Evolutionary conservation across 2,329 filamentous ascomycete species (phyloP).

Genomic region (Xylariomycetidae sp.): DNA sequence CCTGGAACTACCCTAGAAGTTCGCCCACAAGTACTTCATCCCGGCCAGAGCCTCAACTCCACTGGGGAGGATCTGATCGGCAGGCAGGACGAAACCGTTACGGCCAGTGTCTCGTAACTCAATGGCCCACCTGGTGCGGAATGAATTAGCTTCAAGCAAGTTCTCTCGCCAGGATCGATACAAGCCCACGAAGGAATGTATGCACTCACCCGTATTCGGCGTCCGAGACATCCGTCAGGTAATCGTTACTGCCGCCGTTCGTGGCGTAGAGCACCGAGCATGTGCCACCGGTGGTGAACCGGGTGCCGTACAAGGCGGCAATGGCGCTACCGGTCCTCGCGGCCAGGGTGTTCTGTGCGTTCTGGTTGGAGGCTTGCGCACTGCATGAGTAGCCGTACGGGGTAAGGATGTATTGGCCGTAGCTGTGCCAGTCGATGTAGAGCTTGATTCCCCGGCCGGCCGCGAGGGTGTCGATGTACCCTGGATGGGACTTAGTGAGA

Average conservation of each 20-base stretch:
- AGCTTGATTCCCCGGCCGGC: slow-evolving; percentile 21
- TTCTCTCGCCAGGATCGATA: too few species aligned
- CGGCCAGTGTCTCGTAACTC: slow-evolving; percentile 26
- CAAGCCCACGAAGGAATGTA: too few species aligned
- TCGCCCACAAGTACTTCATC: slow-evolving; percentile 23
- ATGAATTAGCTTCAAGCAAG: too few species aligned
- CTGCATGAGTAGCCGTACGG: slow-evolving; percentile 25
- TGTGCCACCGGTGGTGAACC: slow-evolving; percentile 32
- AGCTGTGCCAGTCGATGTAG: slow-evolving; percentile 26
- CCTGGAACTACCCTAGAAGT: slow-evolving; percentile 13
- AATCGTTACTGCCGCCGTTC: slow-evolving; percentile 23
- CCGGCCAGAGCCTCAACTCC: slow-evolving; percentile 26
- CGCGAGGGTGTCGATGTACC: slow-evolving; percentile 41
- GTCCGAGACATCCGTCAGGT: slow-evolving; percentile 23
- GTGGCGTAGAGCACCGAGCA: slow-evolving; percentile 33
- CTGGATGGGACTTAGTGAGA: slow-evolving; percentile 27
- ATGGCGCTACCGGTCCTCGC: slow-evolving; percentile 16
- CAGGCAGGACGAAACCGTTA: slow-evolving; percentile 24
- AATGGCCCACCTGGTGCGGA: slow-evolving; percentile 25
- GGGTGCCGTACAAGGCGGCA: slow-evolving; percentile 18
- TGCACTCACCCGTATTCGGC: slow-evolving; percentile 23
- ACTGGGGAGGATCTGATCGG: slow-evolving; percentile 22
- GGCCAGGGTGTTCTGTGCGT: slow-evolving; percentile 31
- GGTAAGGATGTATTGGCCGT: slow-evolving; percentile 20
- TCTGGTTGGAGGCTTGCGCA: slow-evolving; percentile 18